Percentiles rank a stretch among this genome's conserved stretches.
Evolutionary conservation across 495 filamentous ascomycete genomes (phyloP).

Genomic region (Oidiodendron maius): DNA sequence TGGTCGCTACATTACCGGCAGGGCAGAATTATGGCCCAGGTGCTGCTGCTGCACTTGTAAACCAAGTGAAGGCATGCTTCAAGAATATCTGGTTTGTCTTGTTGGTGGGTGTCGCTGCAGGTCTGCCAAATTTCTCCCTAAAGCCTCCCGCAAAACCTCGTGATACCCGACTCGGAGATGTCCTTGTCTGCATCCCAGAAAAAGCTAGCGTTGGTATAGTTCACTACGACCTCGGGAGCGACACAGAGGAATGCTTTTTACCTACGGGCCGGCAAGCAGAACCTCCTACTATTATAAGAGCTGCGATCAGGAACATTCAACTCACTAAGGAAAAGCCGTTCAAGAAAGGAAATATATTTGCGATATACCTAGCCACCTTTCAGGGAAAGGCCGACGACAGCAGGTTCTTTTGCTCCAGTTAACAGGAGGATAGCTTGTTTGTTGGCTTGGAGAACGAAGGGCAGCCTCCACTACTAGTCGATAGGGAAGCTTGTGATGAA

Average conservation of each 20-base stretch:
- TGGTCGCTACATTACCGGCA: constrained; percentile 31
- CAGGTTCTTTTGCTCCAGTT: not conserved
- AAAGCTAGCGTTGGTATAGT: constrained; percentile 16
- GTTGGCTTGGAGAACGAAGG: not conserved
- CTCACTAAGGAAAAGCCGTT: not conserved
- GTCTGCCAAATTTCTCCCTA: constrained; percentile 21
- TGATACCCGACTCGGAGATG: constrained; percentile 36
- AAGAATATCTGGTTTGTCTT: constrained; percentile 26
- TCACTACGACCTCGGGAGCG: constrained; percentile 26
- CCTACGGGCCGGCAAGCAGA: not conserved
- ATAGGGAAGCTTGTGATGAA: constrained; percentile 12
- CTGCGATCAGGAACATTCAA: not conserved
- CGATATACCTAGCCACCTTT: not conserved
- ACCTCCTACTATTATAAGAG: not conserved
- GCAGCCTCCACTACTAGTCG: not conserved
- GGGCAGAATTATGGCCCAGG: constrained; percentile 30
- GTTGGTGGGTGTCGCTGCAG: constrained; percentile 27
- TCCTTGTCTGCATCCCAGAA: constrained; percentile 26
- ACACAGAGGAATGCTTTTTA: constrained; percentile 7
- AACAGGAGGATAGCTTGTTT: constrained; percentile 15
- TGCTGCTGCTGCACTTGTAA: constrained; percentile 32
- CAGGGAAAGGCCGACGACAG: not conserved
- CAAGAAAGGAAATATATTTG: not conserved
- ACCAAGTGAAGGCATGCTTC: constrained; percentile 32
- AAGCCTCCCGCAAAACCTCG: constrained; percentile 17